Evolutionary conservation across 305 asterid species (phyloP), one percentile per base, ranked within the genome.

Genomic region (Solanum hybrid): DNA sequence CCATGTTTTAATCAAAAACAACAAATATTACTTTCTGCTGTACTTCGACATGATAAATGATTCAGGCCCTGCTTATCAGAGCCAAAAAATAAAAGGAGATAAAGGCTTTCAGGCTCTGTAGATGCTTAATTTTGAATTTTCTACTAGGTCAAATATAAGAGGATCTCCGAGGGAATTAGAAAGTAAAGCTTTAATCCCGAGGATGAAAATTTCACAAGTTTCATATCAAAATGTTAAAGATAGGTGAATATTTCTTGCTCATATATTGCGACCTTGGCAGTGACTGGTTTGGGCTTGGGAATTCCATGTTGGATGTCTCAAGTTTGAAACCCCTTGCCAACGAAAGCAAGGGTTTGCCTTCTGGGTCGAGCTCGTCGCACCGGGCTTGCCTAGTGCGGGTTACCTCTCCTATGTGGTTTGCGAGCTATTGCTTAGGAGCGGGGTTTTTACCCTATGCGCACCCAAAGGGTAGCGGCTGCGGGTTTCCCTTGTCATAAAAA

Each of bases 311-410:
- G n/a, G n/a, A n/a, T n/a, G n/a, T n/a, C n/a, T n/a, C n/a, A n/a
- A n/a, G n/a, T n/a, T n/a, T n/a, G n/a, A n/a, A n/a, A n/a, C n/a
- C n/a, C n/a, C n/a, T n/a, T n/a, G n/a, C n/a, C n/a, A n/a, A n/a
- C n/a, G n/a, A n/a, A n/a, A n/a, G n/a, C n/a, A n/a, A n/a, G n/a
- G n/a, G n/a, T n/a, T n/a, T n/a, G n/a, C n/a, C n/a, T n/a, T n/a
- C n/a, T n/a, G n/a, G n/a, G n/a, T n/a, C n/a, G 98, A 95, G 90
- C 34, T 32, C 34, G 34, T 32, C 34, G 0, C 34, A 32, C 34
- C 34, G 5, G 34, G 34, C 34, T 32, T 32, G 34, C 34, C 34
- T 32, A 32, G 34, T 32, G 34, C 4, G 34, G 0, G 34, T 32
- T 32, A 32, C 34, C 5, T 32, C 34, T 32, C 34, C 34, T 32